Conservation (phyloP, 2,329 filamentous ascomycete species). For the Botryotinia globosa region DNA sequence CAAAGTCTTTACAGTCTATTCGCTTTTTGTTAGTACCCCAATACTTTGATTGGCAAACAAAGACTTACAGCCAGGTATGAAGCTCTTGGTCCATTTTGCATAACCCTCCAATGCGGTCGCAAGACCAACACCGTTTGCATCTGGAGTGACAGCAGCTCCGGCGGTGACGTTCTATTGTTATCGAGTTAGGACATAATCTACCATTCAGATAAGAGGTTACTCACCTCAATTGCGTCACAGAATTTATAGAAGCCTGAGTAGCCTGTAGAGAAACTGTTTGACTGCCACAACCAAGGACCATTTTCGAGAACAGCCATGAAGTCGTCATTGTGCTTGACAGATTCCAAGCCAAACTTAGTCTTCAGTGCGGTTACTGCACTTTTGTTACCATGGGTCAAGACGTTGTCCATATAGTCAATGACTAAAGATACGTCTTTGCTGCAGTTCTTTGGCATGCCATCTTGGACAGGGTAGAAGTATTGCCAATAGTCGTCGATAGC, state of each 20-base stretch:
- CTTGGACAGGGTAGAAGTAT: conserved; percentile 55
- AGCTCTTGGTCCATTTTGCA: conserved; percentile 51
- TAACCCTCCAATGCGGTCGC: conserved; percentile 53
- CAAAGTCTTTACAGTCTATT: conserved; percentile 47
- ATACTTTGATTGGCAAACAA: neutral
- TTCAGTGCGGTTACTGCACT: conserved; percentile 48
- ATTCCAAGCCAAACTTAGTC: conserved; percentile 49
- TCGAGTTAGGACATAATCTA: neutral
- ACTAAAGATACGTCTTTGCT: conserved; percentile 51
- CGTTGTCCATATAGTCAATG: conserved; percentile 53
- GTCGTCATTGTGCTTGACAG: conserved; percentile 24
- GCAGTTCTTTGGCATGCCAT: conserved; percentile 59
- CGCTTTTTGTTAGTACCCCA: neutral
- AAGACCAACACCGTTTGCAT: conserved; percentile 50
- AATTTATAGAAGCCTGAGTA: conserved; percentile 49
- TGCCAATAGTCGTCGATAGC: conserved; percentile 56
- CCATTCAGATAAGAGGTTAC: neutral
- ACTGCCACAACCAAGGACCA: conserved; percentile 59
- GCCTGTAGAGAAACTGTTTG: conserved; percentile 47
- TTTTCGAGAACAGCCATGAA: conserved; percentile 45
- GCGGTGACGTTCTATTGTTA: conserved; percentile 35
- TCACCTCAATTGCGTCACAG: conserved; percentile 44
- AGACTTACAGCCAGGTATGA: conserved; percentile 49
- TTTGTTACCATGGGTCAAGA: conserved; percentile 44
- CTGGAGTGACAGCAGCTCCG: conserved; percentile 36